A percentile compares a stretch with the other conserved stretches of the same genome.
Conservation (phyloP, 208 protist genomes). For the Acanthamoeba triangularis region DNA sequence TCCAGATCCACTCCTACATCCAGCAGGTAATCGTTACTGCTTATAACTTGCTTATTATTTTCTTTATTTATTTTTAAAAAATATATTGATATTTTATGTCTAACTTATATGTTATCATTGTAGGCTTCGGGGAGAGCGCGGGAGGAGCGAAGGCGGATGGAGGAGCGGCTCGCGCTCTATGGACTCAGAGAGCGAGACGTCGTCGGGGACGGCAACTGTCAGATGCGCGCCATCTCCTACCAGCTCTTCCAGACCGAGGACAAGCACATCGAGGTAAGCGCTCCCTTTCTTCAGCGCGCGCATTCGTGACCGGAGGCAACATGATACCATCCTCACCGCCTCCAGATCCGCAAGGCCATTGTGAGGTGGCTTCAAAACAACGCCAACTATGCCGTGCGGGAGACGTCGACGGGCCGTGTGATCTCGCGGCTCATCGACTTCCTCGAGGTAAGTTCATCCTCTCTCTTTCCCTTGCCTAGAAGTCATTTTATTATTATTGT, state of each 20-base stretch:
- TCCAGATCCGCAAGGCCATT: neutral
- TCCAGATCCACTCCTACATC: conserved; percentile 51
- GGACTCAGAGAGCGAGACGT: conserved; percentile 5
- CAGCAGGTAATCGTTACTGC: neutral
- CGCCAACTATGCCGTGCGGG: conserved; percentile 6
- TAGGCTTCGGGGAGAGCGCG: neutral
- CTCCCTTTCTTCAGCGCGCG: neutral
- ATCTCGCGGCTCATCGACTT: conserved; percentile 23
- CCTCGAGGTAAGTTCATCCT: neutral
- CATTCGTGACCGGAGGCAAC: too few species aligned
- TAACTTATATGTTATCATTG: neutral
- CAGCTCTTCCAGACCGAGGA: conserved; percentile 36
- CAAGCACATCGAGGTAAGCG: conserved; percentile 22
- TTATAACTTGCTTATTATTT: neutral
- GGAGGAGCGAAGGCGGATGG: conserved; percentile 50
- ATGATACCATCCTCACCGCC: too few species aligned
- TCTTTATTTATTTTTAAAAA: neutral
- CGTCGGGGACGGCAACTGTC: conserved; percentile 64
- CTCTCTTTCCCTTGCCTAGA: too few species aligned
- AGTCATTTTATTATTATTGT: conserved; percentile 9
- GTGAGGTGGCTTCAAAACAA: conserved; percentile 52
- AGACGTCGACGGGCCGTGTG: neutral
- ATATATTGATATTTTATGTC: neutral
- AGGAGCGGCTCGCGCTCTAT: conserved; percentile 46
- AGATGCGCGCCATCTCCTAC: conserved; percentile 61